These are phyloP conservation scores for Allantophomopsis lycopodina DNA, from an alignment of 2,329 filamentous ascomycete species.

Conservation along the genomic window DNA sequence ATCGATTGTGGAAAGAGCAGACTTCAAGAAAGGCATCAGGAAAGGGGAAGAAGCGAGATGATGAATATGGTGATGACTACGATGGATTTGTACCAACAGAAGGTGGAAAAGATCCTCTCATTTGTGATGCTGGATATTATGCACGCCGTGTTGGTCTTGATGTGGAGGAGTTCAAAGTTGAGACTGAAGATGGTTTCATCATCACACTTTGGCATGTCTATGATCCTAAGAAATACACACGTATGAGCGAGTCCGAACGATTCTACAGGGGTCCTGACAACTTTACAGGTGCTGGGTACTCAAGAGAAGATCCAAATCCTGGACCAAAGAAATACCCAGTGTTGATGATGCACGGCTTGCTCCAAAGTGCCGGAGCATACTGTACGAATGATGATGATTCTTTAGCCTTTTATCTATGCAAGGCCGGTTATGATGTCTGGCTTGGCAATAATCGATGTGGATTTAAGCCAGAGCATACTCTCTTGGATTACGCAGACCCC, in stretches of 20 bases:
- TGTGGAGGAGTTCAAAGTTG: conserved; percentile 67
- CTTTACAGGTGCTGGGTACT: conserved; percentile 32
- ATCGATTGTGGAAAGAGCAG: conserved; percentile 44
- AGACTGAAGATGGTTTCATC: conserved; percentile 89
- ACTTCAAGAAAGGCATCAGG: conserved; percentile 23
- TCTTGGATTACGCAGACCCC: conserved; percentile 61
- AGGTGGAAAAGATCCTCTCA: conserved; percentile 64
- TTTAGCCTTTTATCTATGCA: conserved; percentile 83
- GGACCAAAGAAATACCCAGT: conserved; percentile 62
- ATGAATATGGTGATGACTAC: conserved; percentile 25
- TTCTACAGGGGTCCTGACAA: conserved; percentile 43
- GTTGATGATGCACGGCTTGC: conserved; percentile 72
- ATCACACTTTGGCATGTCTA: conserved; percentile 84
- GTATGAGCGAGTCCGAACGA: conserved; percentile 32
- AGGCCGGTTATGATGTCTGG: conserved; percentile 91
- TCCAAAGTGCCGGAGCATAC: conserved; percentile 81
- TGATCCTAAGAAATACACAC: conserved; percentile 61
- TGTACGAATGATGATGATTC: conserved; percentile 84
- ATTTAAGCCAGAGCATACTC: conserved; percentile 61
- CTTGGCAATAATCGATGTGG: conserved; percentile 88
- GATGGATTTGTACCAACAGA: conserved; percentile 53
- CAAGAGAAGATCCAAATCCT: conserved; percentile 11
- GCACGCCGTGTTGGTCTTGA: conserved; percentile 79
- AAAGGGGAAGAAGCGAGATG: conserved; percentile 12
- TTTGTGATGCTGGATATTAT: conserved; percentile 75